phyloP scores from a whole-genome alignment of 805 yeast genomes.

The Pichia gijzeniarum region DNA sequence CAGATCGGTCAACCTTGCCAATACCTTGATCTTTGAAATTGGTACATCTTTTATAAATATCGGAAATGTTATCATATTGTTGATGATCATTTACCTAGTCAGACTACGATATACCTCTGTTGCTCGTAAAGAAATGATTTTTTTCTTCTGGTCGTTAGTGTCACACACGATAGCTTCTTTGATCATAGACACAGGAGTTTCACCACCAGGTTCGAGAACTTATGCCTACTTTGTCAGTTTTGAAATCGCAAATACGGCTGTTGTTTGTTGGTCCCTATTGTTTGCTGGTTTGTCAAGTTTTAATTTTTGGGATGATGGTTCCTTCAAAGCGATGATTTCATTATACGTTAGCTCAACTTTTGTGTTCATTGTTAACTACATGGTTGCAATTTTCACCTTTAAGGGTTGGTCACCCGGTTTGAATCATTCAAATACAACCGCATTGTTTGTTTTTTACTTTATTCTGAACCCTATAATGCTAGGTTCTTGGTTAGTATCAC shows the following conservation, averaged over 20 bases:
- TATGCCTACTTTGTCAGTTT: conserved; percentile 80
- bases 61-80: conserved; percentile 56
- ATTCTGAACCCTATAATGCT: conserved; percentile 65
- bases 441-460: conserved; percentile 64
- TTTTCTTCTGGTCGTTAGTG: conserved; percentile 56
- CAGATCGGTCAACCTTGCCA: conserved; percentile 79
- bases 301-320: conserved; percentile 94
- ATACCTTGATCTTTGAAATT: conserved; percentile 82
- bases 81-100: conserved; percentile 70
- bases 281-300: conserved; percentile 76
- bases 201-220: conserved; percentile 73
- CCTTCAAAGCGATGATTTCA: conserved; percentile 52
- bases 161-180: conserved; percentile 57
- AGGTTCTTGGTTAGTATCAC: conserved; percentile 57
- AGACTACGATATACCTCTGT: conserved; percentile 89
- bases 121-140: conserved; percentile 81
- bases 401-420: conserved; percentile 51
- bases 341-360: conserved; percentile 45
- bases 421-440: conserved; percentile 50
- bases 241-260: conserved; percentile 70
- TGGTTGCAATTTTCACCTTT: conserved; percentile 68
- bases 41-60: conserved; percentile 86
- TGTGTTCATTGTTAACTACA: conserved; percentile 60
- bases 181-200: conserved; percentile 86
- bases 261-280: conserved; percentile 62